phyloP scores from a whole-genome alignment of 1,284 basidiomycete genomes.

The Phaffia rhodozyma region DNA sequence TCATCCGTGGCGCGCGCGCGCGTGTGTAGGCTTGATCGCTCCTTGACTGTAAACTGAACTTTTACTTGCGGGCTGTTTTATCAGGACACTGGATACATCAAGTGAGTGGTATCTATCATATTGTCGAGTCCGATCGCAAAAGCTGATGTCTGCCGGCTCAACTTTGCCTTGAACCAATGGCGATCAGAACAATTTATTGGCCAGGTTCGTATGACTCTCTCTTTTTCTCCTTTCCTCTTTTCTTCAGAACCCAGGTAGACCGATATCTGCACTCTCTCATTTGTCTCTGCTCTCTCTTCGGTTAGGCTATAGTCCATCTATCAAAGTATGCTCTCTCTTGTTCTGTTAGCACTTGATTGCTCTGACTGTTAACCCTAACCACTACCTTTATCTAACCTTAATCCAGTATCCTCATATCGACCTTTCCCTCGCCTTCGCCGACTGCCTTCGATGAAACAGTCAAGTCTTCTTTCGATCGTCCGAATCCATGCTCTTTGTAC shows the following conservation, averaged over 20 bases:
- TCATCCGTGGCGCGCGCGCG: background rate
- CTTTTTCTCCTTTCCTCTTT: background rate
- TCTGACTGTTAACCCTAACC: background rate
- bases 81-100: slow-evolving; percentile 2
- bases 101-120: background rate
- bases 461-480: background rate
- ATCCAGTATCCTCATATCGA: slow-evolving; percentile 12
- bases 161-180: too few relatives aligned
- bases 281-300: background rate
- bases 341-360: too few relatives aligned
- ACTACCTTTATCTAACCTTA: background rate
- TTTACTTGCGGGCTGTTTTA: background rate
- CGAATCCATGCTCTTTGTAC: slow-evolving; percentile 16
- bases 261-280: background rate
- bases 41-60: too few relatives aligned
- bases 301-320: background rate
- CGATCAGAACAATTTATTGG: slow-evolving; percentile 7
- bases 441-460: background rate
- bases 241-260: background rate
- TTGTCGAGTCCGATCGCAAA: too few relatives aligned
- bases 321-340: background rate
- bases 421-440: background rate
- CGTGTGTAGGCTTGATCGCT: background rate
- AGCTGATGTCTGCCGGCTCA: too few relatives aligned
- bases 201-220: background rate